Percentiles rank a stretch among this genome's conserved stretches.
Conservation (phyloP, 2,329 filamentous ascomycete species). For the Sclerotinia subarctica region DNA sequence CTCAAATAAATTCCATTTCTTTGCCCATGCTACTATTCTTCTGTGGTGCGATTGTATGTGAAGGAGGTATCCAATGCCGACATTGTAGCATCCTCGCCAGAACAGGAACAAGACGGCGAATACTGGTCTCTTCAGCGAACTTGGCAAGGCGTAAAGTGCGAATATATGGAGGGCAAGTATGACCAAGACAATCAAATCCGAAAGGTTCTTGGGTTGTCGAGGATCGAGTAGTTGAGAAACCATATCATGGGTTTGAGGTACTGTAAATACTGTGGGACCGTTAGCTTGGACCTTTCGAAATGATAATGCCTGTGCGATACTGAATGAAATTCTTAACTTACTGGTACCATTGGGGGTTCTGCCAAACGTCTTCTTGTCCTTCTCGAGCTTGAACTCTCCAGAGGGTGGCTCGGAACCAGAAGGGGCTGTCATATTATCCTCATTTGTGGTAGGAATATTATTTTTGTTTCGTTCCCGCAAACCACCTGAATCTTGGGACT, state of each 20-base stretch:
- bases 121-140: conserved; percentile 65
- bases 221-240: conserved; percentile 95
- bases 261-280: conserved; percentile 72
- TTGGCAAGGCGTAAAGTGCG: conserved; percentile 70
- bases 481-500: conserved; percentile 22
- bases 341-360: conserved; percentile 86
- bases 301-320: background rate
- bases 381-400: conserved; percentile 38
- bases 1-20: conserved; percentile 82
- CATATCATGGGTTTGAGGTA: conserved; percentile 97
- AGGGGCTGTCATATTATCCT: conserved; percentile 10
- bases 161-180: conserved; percentile 75
- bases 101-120: conserved; percentile 85
- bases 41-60: conserved; percentile 87
- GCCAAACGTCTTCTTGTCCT: conserved; percentile 78
- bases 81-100: conserved; percentile 91
- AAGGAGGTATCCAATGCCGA: conserved; percentile 86
- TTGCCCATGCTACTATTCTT: conserved; percentile 82
- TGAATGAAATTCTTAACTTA: conserved; percentile 47
- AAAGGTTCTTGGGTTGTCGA: conserved; percentile 90
- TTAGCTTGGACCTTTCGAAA: background rate
- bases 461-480: conserved; percentile 32
- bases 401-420: conserved; percentile 23
- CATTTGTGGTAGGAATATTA: conserved; percentile 1
- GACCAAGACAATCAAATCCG: conserved; percentile 74